phyloP scores from a whole-genome alignment of 1,139 yeast species.

The Magnusiomyces tetraspermus region DNA sequence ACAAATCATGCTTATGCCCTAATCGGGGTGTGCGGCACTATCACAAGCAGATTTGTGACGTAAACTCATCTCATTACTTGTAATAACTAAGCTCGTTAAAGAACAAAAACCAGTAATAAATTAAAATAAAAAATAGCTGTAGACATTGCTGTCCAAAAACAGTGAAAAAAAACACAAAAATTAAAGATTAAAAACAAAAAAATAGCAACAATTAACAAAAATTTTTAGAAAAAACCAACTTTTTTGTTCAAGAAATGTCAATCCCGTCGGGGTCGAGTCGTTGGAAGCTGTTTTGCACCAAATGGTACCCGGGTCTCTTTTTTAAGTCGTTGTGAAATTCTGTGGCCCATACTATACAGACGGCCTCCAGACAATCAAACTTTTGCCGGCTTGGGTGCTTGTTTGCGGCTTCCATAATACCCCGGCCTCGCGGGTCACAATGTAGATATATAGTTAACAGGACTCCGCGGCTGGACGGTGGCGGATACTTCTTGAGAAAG shows the following conservation, averaged over 20 bases:
- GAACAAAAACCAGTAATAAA: no score
- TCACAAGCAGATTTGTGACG: no score
- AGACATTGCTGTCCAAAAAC: no score
- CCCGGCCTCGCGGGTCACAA: constrained; percentile 1
- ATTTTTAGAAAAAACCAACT: not conserved
- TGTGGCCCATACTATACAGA: constrained; percentile 1
- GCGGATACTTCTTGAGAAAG: constrained; percentile 1
- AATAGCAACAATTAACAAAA: no score
- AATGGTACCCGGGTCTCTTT: not conserved
- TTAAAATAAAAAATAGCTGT: no score
- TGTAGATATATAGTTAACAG: not conserved
- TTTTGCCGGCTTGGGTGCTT: not conserved
- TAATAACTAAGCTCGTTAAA: no score
- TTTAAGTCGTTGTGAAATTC: constrained; percentile 2
- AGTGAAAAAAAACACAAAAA: no score
- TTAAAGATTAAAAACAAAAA: not conserved
- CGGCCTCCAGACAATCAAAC: constrained; percentile 2
- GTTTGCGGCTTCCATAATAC: constrained; percentile 3
- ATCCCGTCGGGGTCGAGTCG: not conserved
- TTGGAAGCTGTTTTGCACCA: not conserved
- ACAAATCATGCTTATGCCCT: no score
- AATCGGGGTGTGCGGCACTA: no score
- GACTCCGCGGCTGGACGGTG: not conserved
- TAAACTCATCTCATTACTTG: no score
- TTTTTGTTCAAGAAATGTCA: not conserved